phyloP scores from a whole-genome alignment of 805 yeast species.

The Zygoascus bituminiphila region DNA sequence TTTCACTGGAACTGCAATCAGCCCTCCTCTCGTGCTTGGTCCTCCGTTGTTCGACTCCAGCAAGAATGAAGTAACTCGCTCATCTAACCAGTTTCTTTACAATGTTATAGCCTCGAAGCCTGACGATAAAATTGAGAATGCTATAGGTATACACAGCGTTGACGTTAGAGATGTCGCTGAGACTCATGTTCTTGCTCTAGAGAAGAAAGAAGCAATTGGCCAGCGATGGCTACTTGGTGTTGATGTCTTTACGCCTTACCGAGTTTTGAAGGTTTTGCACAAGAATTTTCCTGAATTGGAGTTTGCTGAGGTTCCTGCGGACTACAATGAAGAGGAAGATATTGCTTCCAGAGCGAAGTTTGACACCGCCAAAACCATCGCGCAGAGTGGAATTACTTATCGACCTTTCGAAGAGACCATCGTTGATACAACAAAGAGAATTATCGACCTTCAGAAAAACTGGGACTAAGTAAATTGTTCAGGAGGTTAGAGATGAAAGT shows the following conservation, averaged over 20 bases:
- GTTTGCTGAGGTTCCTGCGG: conserved; percentile 4
- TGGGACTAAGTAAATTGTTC: no score
- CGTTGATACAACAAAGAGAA: conserved; percentile 7
- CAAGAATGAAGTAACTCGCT: conserved; percentile 18
- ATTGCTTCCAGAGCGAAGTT: neutral
- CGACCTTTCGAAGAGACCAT: conserved; percentile 9
- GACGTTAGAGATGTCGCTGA: conserved; percentile 60
- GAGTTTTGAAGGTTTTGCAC: conserved; percentile 15
- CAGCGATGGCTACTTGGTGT: conserved; percentile 9
- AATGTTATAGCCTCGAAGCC: neutral
- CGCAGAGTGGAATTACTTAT: conserved; percentile 10
- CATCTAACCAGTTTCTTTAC: conserved; percentile 6
- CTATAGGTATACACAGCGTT: conserved; percentile 21
- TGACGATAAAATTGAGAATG: neutral
- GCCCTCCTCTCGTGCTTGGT: conserved; percentile 29
- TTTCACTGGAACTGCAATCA: conserved; percentile 22
- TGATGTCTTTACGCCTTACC: conserved; percentile 7
- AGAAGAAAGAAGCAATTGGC: conserved; percentile 22
- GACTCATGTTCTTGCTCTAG: conserved; percentile 47
- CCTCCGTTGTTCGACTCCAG: conserved; percentile 24
- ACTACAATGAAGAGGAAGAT: conserved; percentile 1
- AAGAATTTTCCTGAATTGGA: conserved; percentile 15
- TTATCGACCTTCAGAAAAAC: conserved; percentile 9
- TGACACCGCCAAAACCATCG: conserved; percentile 6
- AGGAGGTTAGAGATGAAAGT: no score